Evolutionary conservation across 176 grass and related monocot species (phyloP).

Genomic region (Carex kokanica): DNA sequence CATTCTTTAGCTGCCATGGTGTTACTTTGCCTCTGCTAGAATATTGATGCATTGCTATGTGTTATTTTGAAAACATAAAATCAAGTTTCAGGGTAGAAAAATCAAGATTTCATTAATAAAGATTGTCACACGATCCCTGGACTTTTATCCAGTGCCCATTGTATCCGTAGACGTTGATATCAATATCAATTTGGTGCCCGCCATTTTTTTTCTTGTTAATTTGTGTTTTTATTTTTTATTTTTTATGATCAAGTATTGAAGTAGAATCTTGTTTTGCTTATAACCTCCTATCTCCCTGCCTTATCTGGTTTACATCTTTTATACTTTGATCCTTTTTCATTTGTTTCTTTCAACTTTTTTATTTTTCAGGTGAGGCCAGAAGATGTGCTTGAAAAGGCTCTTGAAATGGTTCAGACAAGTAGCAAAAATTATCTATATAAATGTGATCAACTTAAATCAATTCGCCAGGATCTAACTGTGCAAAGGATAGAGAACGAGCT

Average conservation of each 20-base stretch:
- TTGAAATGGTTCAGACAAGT: conserved; percentile 76
- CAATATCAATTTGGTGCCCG: not conserved
- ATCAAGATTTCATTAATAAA: not conserved
- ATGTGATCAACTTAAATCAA: conserved; percentile 96
- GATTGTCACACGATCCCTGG: not conserved
- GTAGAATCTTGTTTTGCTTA: not conserved
- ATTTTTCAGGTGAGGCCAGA: conserved; percentile 78
- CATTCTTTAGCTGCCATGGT: conserved; percentile 18
- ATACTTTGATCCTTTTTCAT: conserved; percentile 20
- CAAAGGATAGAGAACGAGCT: conserved; percentile 91
- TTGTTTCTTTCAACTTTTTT: conserved; percentile 14
- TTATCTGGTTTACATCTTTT: not conserved
- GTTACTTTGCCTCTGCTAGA: conserved; percentile 5
- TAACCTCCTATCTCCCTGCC: not conserved
- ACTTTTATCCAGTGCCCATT: not conserved
- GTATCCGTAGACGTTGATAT: not conserved
- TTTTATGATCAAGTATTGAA: not conserved
- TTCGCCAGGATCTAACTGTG: conserved; percentile 96
- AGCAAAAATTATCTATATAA: conserved; percentile 89
- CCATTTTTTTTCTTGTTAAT: not conserved
- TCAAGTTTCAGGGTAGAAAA: not conserved
- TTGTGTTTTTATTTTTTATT: not conserved
- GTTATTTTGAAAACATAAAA: not conserved
- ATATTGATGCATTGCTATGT: not conserved
- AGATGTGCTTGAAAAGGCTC: conserved; percentile 85